Base-by-base conservation (phyloP, 2,329 filamentous ascomycete genomes). In the Coccinonectria pachysandricola region DNA sequence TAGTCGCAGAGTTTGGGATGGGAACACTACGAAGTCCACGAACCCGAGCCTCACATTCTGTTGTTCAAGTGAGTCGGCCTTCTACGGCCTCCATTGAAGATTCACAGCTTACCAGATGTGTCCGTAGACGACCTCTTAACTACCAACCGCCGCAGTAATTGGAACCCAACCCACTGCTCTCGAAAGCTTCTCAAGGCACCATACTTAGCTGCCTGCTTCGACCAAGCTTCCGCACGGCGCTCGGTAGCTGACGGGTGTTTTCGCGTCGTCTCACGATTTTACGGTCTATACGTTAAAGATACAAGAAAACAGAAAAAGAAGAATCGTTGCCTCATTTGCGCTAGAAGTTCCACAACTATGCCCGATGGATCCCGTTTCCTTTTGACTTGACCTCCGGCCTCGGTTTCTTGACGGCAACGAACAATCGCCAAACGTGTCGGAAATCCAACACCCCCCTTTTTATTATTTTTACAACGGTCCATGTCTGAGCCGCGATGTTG, bases 21-120 rank as follows among this genome's bases (percentile, higher is more conserved):
- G 91, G 88, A 96, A 56, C 91, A 98, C 58, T 98, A 98, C 54
- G 91, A 98, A 59, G 91, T 98, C 28, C 91, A 98, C 57, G 91
- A 96, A 58, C 91, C 91, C 21, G 91, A 98, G 62, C 91, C 91
- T 40, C 91, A 98, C 57, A 98, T 98, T 49, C 71, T 98, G 29
- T 73, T 98, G 16, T 98, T 98, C 73, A 98, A 98, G 88, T 95
- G 64, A 57, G 82, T 66, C 19, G 7, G 8, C 11, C n/a, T 26
- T 15, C 26, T 12, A 4, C 11, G 6, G 4, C 9, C 15, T 22
- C 13, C 12, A 21, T 10, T 14, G n/a, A n/a, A n/a, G n/a, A n/a
- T n/a, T n/a, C n/a, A n/a, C n/a, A n/a, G n/a, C n/a, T n/a, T n/a
- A n/a, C n/a, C n/a, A n/a, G n/a, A n/a, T n/a, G n/a, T n/a, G n/a